Base-by-base conservation (phyloP, 2,329 filamentous ascomycete genomes). In the Aureobasidium sp. region DNA sequence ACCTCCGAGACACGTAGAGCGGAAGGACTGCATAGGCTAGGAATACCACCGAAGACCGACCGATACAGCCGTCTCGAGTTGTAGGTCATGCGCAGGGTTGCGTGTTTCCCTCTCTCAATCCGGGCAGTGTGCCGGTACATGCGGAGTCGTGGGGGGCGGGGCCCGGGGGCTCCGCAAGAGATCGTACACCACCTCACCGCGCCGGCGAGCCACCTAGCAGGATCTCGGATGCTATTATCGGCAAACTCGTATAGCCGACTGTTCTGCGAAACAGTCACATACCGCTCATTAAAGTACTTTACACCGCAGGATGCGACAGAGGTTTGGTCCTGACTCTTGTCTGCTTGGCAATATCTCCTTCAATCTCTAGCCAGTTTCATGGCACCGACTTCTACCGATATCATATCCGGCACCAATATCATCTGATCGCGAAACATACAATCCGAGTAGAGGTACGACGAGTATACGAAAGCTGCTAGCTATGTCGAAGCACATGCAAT, bases 101-200 rank as follows among this genome's bases (percentile, higher is more conserved):
- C n/a, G 13, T 41, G 30, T n/a, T 29, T 42, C 41, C 8, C 32
- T 13, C 32, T 25, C 50, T 58, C 27, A 39, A 34, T 42, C 54
- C 21, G 54, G 42, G n/a, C 14, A 44, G n/a, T 39, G 54, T 48
- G 41, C 54, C 54, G 54, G 21, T 30, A 45, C 29, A 34, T 57
- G 54, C 34, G 54, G 54, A 58, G 54, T 37, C 54, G 54, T 58
- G 54, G 54, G 32, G 54, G 8, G 54, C 21, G 42, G 54, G 32
- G 25, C 13, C 30, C 34, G 42, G 54, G 54, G 54, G n/a, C 54
- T 58, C 54, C 54, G 42, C 54, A 48, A 32, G 37, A 29, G 42
- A 47, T 58, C 42, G n/a, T 21, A 44, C n/a, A 14, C 51, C 11
- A 57, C 53, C 53, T 57, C 53, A 57, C 25, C 29, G n/a, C 39